phyloP scores from a whole-genome alignment of 495 filamentous ascomycete genomes.

The Xylaria castorea region DNA sequence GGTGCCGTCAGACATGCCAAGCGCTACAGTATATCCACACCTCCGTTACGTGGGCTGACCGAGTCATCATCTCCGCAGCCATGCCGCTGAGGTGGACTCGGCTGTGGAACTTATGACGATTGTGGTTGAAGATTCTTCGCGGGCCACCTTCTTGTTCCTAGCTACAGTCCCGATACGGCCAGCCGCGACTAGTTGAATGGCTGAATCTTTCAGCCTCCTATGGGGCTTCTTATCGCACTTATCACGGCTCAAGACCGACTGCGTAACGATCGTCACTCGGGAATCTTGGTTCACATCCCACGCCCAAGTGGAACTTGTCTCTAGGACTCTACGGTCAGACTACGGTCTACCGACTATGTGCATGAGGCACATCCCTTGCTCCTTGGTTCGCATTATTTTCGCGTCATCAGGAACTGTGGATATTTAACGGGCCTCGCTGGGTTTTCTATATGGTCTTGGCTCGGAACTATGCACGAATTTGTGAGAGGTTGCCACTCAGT shows the following conservation, averaged over 20 bases:
- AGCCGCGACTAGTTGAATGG: not conserved
- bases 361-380: not conserved
- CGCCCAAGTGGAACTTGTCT: not conserved
- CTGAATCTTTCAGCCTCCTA: conserved; percentile 23
- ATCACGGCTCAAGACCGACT: not conserved
- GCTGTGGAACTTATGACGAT: conserved; percentile 24
- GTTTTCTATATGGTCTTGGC: conserved; percentile 8
- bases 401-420: conserved; percentile 14
- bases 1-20: conserved; percentile 18
- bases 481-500: conserved; percentile 12
- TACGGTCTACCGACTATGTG: not conserved
- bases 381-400: not conserved
- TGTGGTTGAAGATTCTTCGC: conserved; percentile 24
- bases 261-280: conserved; percentile 10
- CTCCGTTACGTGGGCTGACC: conserved; percentile 21
- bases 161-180: not conserved
- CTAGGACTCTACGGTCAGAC: not conserved
- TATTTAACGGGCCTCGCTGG: conserved; percentile 12
- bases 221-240: conserved; percentile 20
- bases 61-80: conserved; percentile 21
- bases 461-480: conserved; percentile 16
- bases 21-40: conserved; percentile 12
- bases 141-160: conserved; percentile 22
- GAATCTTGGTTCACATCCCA: conserved; percentile 13
- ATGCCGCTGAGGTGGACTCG: conserved; percentile 22